Percentiles rank a stretch among this genome's conserved stretches.
Conservation (phyloP, 306 rosid species). For the Casuarina equisetifolia region DNA sequence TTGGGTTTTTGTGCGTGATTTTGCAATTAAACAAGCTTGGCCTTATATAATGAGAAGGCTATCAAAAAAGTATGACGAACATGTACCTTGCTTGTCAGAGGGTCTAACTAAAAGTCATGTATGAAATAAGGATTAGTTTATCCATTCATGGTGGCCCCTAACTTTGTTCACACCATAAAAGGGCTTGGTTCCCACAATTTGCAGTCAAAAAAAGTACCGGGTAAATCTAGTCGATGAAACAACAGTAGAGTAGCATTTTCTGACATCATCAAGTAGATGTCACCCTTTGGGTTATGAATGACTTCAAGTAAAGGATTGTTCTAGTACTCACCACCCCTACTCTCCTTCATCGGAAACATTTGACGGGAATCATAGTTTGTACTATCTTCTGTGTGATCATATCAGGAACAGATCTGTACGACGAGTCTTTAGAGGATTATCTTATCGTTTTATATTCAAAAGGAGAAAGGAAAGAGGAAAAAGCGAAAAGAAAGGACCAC, state of each 20-base stretch:
- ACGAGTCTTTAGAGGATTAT: no score
- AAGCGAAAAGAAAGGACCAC: neutral
- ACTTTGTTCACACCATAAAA: conserved; percentile 13
- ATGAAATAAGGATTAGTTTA: conserved; percentile 21
- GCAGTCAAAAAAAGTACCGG: conserved; percentile 11
- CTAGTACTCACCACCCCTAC: no score
- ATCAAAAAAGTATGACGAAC: conserved; percentile 65
- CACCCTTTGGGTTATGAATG: neutral
- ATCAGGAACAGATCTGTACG: no score
- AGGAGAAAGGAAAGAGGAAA: neutral
- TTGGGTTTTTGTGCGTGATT: conserved; percentile 29
- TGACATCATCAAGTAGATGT: neutral
- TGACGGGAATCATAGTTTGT: neutral
- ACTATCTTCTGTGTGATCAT: neutral
- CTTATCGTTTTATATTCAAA: neutral
- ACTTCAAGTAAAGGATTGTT: no score
- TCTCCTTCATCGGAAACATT: no score
- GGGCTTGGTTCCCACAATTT: conserved; percentile 11
- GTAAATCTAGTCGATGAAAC: neutral
- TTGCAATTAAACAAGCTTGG: conserved; percentile 10
- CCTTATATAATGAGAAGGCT: conserved; percentile 40
- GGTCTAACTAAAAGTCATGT: conserved; percentile 44
- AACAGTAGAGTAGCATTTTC: neutral
- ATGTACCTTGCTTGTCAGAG: conserved; percentile 78
- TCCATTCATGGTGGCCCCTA: conserved; percentile 17